Base-by-base conservation (phyloP, 306 rosid species). In the Corylus avellana region DNA sequence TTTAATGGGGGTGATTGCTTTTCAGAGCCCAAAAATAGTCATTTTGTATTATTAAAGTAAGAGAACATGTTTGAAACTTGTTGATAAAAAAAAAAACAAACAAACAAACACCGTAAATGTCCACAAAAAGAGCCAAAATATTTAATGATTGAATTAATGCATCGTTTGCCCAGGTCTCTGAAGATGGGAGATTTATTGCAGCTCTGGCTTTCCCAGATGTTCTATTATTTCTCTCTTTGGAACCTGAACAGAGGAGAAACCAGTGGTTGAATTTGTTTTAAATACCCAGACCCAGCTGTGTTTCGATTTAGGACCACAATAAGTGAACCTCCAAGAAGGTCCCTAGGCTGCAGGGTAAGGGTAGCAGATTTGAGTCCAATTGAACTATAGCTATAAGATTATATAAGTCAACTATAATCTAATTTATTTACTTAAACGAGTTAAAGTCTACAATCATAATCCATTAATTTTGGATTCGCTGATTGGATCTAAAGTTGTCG, bases 131-230 rank as follows among this genome's bases (percentile, higher is more conserved):
- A 32, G 35, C 35, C 90, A 70, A 57, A 79, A 82, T 71, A 68
- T 80, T 67, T 51, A 77, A 89, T 78, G 88, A 81, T 14, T 62
- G 75, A 68, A 64, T 75, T 88, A 82, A 74, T 82, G 87, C 88
- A 73, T 80, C 85, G 87, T 86, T 86, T 88, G 82, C 87, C 86
- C 75, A 82, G 78, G 79, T 82, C 77, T 84, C 84, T 32, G 2
- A 83, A 76, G 80, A 79, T 73, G 77, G 73, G 86, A 79, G 86
- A 81, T 78, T 83, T 67, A 84, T 73, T 61, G 74, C 83, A 83
- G 77, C 64, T 69, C 79, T 85, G 79, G 85, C 50, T 71, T 53
- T 68, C 59, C 70, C 80, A 49, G 82, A 29, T 59, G 59, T 71
- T 80, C 56, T 20, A 53, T 64, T 61, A 73, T 71, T 64, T 17